Conservation (phyloP, 805 yeast species). For the Saturnispora diversa region DNA sequence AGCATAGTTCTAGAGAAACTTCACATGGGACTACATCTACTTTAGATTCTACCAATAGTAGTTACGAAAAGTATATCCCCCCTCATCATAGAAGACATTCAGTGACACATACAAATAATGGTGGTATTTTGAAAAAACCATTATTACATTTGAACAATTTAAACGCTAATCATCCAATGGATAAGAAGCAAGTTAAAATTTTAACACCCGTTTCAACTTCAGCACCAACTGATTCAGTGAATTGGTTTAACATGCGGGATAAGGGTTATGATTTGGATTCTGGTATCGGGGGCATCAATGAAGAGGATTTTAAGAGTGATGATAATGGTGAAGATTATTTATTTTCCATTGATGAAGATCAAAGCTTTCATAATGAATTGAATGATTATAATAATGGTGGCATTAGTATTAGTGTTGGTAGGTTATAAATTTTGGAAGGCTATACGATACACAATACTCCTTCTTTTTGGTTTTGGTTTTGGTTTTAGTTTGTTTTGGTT, state of each 20-base stretch:
- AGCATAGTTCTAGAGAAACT: slow-evolving; percentile 21
- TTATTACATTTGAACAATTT: not conserved
- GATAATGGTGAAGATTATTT: slow-evolving; percentile 14
- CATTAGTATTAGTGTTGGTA: not conserved
- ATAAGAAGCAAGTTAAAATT: slow-evolving; percentile 18
- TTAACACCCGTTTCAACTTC: slow-evolving; percentile 28
- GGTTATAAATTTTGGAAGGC: too few species aligned
- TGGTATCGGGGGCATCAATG: not conserved
- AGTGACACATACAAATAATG: slow-evolving; percentile 23
- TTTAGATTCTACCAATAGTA: slow-evolving; percentile 19
- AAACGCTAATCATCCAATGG: slow-evolving; percentile 2
- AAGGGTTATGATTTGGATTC: not conserved
- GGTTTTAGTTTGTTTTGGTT: not conserved
- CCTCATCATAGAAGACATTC: slow-evolving; percentile 42
- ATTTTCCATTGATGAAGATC: slow-evolving; percentile 15
- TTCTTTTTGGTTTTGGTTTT: slow-evolving; percentile 1
- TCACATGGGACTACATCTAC: slow-evolving; percentile 25
- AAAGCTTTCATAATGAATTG: slow-evolving; percentile 6
- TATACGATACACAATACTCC: too few species aligned
- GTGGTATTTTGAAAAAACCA: slow-evolving; percentile 18
- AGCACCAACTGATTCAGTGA: slow-evolving; percentile 30
- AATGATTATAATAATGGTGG: not conserved
- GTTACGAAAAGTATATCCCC: slow-evolving; percentile 35
- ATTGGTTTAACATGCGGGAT: slow-evolving; percentile 25
- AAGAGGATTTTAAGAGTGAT: slow-evolving; percentile 6